phyloP scores from a whole-genome alignment of 2,329 filamentous ascomycete genomes.

The Phoma sp. region DNA sequence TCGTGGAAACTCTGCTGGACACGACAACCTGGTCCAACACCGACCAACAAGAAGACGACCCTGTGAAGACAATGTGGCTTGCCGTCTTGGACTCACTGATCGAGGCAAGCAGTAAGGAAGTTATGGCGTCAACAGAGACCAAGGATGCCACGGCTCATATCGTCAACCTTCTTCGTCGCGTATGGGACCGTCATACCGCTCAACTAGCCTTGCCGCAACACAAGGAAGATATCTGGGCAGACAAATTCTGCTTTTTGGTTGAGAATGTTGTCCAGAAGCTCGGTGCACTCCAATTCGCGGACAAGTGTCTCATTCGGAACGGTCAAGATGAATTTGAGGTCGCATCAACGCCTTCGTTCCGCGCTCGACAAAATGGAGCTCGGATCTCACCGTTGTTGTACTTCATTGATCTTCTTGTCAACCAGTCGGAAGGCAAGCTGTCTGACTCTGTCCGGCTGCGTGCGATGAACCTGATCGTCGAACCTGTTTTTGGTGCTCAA shows the following conservation, averaged over 20 bases:
- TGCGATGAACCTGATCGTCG: conserved; percentile 58
- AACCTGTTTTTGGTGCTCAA: conserved; percentile 61
- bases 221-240: conserved; percentile 53
- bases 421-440: conserved; percentile 46
- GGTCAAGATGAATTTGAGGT: conserved; percentile 68
- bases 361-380: conserved; percentile 54
- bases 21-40: conserved; percentile 54
- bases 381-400: conserved; percentile 69
- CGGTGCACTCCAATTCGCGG: conserved; percentile 58
- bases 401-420: conserved; percentile 67
- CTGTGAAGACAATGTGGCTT: conserved; percentile 67
- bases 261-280: conserved; percentile 58
- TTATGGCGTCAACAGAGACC: conserved; percentile 85
- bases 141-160: conserved; percentile 78
- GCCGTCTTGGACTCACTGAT: conserved; percentile 68
- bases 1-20: conserved; percentile 62
- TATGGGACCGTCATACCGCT: conserved; percentile 67
- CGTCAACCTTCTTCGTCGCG: conserved; percentile 69
- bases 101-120: conserved; percentile 79
- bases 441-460: conserved; percentile 47
- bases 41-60: conserved; percentile 46
- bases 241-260: conserved; percentile 59
- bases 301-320: conserved; percentile 57
- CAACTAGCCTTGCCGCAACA: conserved; percentile 42
- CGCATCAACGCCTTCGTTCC: conserved; percentile 70